phyloP scores from a whole-genome alignment of 129 eudicot species.

The Mikania micrantha region DNA sequence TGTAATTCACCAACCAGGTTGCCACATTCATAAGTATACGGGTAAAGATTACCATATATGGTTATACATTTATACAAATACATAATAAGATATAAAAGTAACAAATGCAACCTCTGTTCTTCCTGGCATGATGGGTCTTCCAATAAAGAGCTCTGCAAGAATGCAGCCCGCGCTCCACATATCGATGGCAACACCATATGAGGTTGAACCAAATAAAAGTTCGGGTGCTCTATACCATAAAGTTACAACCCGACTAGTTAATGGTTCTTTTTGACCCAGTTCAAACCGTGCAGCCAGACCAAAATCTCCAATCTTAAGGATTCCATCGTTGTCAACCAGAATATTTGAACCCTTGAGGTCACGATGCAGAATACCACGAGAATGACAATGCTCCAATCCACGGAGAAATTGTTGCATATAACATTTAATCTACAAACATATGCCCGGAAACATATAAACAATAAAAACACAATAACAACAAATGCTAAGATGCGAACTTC shows the following conservation, averaged over 20 bases:
- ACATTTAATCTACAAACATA: constrained; percentile 68
- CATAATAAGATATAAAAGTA: not conserved
- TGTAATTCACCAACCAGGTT: not conserved
- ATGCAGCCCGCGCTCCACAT: constrained; percentile 98
- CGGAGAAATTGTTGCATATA: constrained; percentile 70
- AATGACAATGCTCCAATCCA: constrained; percentile 89
- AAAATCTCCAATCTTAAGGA: constrained; percentile 84
- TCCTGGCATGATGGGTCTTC: constrained; percentile 94
- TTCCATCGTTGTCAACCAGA: constrained; percentile 61
- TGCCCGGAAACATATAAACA: not conserved
- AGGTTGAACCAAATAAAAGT: constrained; percentile 82
- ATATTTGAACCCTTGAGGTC: constrained; percentile 93
- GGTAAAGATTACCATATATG: not conserved
- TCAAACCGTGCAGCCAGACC: constrained; percentile 74
- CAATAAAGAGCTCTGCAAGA: constrained; percentile 77
- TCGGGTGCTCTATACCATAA: constrained; percentile 97
- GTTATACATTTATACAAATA: not conserved
- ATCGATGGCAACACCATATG: constrained; percentile 74
- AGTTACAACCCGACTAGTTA: constrained; percentile 91
- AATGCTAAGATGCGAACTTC: not conserved
- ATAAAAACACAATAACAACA: not conserved
- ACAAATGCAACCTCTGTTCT: constrained; percentile 70
- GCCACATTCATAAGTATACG: not conserved
- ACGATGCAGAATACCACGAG: constrained; percentile 80
- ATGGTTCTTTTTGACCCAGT: constrained; percentile 58